Percentiles rank a stretch among this genome's conserved stretches.
Evolutionary conservation across 208 protist species (phyloP).

Genomic region (Tritrichomonas foetus): DNA sequence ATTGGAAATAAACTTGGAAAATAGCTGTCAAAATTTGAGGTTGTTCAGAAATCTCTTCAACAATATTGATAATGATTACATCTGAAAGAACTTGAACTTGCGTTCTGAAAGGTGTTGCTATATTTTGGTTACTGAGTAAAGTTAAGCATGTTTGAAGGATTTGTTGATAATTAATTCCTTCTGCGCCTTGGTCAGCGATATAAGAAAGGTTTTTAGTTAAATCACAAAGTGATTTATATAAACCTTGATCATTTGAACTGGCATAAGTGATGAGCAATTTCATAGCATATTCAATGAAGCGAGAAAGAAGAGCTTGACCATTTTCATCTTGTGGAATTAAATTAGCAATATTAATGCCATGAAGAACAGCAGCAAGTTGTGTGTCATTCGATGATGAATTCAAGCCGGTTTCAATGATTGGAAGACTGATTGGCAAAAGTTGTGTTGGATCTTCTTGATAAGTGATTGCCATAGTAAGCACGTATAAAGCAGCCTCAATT

Average conservation of each 20-base stretch:
- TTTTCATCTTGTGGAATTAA: neutral
- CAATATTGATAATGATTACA: neutral
- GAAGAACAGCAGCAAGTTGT: neutral
- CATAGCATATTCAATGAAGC: neutral
- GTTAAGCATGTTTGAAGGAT: neutral
- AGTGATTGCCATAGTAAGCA: neutral
- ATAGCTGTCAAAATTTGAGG: neutral
- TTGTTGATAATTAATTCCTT: neutral
- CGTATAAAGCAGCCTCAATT: neutral
- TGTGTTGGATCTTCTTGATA: neutral
- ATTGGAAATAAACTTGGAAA: neutral
- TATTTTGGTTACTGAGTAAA: neutral
- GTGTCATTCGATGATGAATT: neutral
- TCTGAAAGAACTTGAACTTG: neutral
- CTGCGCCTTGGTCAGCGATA: neutral
- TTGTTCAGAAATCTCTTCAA: neutral
- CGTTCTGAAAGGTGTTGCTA: neutral
- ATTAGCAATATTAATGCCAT: neutral
- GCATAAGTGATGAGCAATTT: neutral
- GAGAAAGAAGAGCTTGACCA: neutral
- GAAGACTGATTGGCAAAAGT: neutral
- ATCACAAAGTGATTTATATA: neutral
- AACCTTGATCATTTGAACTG: neutral
- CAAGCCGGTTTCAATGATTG: neutral
- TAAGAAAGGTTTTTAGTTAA: neutral